A percentile compares a stretch with the other conserved stretches of the same genome.
phyloP scores from a whole-genome alignment of 495 filamentous ascomycete species.

The Xylaria flabelliformis region DNA sequence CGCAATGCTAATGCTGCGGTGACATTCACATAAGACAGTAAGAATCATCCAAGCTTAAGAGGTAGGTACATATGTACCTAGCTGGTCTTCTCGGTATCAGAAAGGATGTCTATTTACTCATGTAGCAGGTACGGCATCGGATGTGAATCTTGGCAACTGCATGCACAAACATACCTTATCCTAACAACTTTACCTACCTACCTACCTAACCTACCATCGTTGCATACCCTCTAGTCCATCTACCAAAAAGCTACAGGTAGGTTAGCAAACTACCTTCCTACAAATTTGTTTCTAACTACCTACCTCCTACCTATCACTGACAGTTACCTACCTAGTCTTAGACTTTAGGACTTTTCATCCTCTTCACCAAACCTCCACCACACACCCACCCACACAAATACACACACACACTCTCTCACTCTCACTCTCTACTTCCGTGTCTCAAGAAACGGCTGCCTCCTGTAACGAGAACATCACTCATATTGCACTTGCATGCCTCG shows the following conservation, averaged over 20 bases:
- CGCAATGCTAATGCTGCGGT: not conserved
- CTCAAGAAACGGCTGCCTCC: not conserved
- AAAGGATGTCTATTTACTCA: not conserved
- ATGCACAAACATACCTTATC: not conserved
- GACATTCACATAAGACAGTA: not conserved
- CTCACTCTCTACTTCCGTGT: not conserved
- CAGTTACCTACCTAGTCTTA: not conserved
- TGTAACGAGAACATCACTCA: not conserved
- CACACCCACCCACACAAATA: not conserved
- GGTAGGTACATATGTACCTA: not conserved
- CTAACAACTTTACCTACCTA: not conserved
- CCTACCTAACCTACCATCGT: not conserved
- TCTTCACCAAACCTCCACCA: not conserved
- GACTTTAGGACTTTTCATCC: not conserved
- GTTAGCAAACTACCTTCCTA: not conserved
- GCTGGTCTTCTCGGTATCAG: not conserved
- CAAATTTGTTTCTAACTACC: not conserved
- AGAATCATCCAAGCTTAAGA: not conserved
- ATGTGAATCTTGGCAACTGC: conserved; percentile 1
- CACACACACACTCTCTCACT: not conserved
- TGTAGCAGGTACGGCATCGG: conserved; percentile 6
- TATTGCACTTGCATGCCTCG: not conserved
- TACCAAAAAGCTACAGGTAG: not conserved
- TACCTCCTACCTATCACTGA: not conserved
- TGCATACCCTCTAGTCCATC: not conserved